Evolutionary conservation across 768 basidiomycete genomes (phyloP), one percentile per base, ranked within the genome.

Genomic region (Russula ochroleuca): DNA sequence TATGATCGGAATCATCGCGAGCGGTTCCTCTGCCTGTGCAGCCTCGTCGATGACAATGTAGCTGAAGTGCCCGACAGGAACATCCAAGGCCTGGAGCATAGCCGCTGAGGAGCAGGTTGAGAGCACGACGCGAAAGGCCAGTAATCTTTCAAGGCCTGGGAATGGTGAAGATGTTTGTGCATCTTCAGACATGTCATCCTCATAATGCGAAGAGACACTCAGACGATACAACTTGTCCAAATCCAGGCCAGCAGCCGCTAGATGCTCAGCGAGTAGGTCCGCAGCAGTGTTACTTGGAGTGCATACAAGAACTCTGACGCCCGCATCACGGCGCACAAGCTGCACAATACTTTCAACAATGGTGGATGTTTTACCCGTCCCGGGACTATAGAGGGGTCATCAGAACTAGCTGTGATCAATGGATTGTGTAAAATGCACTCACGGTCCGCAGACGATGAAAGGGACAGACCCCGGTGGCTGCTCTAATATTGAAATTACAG

Each of bases 31-130:
- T 0, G 80, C 85, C 67, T 87, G 85, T 0, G 84, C 85, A 5
- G 84, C 85, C 62, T 87, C 85, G 67, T 87, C 85, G 47, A 85
- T 73, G 66, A 87, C 83, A 15, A 87, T 81, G 64, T 86, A 81
- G 1, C 72, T 80, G 67, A 82, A 87, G 69, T 85, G 83, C 0
- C 85, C 85, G 10, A 77, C 71, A 38, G 72, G 70, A n/a, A 85
- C 48, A 0, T 83, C 83, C 11, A 85, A 68, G 6, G 76, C 75
- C 31, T 79, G 76, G 2, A 81, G 78, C 1, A 83, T 74, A 7
- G 76, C 76, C 1, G 78, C 84, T 0, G 83, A 81, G 9, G 83
- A 66, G 70, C 85, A 86, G 0, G 85, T 87, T 1, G 82, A 74
- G 0, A 86, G 80, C 23, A 87, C 75, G 7, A 85, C 81, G 3